Conservation (phyloP, 306 rosid species). For the Urtica urens region DNA sequence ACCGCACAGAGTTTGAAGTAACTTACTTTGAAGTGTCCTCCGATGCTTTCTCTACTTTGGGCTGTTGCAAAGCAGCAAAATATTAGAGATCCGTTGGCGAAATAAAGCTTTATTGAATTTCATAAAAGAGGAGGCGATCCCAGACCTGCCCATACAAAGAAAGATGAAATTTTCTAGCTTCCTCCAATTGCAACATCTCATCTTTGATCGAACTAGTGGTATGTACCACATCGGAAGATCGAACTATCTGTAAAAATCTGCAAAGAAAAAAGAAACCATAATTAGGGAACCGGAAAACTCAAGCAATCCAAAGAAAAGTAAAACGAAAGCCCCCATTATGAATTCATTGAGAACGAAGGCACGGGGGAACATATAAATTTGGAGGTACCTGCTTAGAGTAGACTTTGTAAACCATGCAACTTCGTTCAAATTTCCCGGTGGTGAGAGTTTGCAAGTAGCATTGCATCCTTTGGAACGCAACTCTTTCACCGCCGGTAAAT, state of each 20-base stretch:
- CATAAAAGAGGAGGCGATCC: slow-evolving; percentile 11
- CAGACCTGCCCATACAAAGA: slow-evolving; percentile 79
- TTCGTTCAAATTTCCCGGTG: slow-evolving; percentile 39
- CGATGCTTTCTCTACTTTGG: slow-evolving; percentile 40
- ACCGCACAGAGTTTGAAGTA: slow-evolving; percentile 18
- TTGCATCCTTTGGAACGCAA: slow-evolving; percentile 42
- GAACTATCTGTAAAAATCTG: slow-evolving; percentile 63
- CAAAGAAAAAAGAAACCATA: slow-evolving; percentile 10
- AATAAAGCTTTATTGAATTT: slow-evolving; percentile 8
- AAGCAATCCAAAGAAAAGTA: neutral
- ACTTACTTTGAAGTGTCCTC: slow-evolving; percentile 83
- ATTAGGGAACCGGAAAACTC: slow-evolving; percentile 9
- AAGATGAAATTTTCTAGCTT: slow-evolving; percentile 66
- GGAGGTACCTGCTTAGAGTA: slow-evolving; percentile 67
- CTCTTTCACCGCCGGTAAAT: slow-evolving; percentile 49
- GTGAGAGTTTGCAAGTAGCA: slow-evolving; percentile 44
- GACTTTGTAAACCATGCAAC: slow-evolving; percentile 78
- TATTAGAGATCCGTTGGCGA: slow-evolving; percentile 20
- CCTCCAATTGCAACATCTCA: slow-evolving; percentile 88
- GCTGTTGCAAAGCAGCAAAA: slow-evolving; percentile 37
- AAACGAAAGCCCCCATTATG: neutral
- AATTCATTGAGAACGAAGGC: slow-evolving; percentile 3
- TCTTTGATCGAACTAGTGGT: slow-evolving; percentile 33
- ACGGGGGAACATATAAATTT: slow-evolving; percentile 2
- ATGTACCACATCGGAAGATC: slow-evolving; percentile 43